Base-by-base conservation (phyloP, 1,139 yeast species). In the Suhomyces panamericanus region DNA sequence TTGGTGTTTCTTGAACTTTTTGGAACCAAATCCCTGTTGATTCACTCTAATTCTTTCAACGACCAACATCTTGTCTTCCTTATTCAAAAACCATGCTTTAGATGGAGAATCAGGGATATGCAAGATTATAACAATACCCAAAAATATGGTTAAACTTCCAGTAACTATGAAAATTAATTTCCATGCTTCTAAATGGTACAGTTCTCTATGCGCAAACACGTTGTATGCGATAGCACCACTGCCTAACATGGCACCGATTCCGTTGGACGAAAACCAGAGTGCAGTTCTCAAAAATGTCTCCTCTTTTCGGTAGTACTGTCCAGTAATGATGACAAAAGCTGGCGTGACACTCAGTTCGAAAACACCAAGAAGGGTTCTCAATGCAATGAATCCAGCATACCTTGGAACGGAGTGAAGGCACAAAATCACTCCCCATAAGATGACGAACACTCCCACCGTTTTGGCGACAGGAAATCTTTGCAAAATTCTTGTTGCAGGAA, bases 261-360 rank as follows among this genome's bases (percentile, higher is more conserved):
- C 84, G 48, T 74, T 70, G 54, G 69, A 74, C 15, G 76, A 70
- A 50, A 75, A 75, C 82, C 80, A 80, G 49, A 70, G 57, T 30
- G 69, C 69, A 41, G 73, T 66, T 55, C 83, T 71, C 40, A 70
- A 60, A 49, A 71, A 77, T 45, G 69, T 80, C 59, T 77, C 83
- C 32, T 67, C 76, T 53, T 65, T 68, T 38, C 68, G 75, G 62
- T 78, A 81, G 73, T 79, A 82, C 58, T 76, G 80, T 17, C 78
- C 67, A 9, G 84, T 78, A 35, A 82, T 64, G 38, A 78, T 66
- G 36, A 79, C 75, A 52, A 77, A 70, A 1, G 80, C 75, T 3
- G 85, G 84, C 3, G 80, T 75, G 7, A 76, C 66, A 42, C 79
- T 69, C 39, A 78, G 69, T 57, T 84, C 89, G 37, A 80, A 68